These are phyloP conservation scores for Singerocomus inundabilis DNA, from an alignment of 1,284 basidiomycete genomes.

Conservation along the genomic window DNA sequence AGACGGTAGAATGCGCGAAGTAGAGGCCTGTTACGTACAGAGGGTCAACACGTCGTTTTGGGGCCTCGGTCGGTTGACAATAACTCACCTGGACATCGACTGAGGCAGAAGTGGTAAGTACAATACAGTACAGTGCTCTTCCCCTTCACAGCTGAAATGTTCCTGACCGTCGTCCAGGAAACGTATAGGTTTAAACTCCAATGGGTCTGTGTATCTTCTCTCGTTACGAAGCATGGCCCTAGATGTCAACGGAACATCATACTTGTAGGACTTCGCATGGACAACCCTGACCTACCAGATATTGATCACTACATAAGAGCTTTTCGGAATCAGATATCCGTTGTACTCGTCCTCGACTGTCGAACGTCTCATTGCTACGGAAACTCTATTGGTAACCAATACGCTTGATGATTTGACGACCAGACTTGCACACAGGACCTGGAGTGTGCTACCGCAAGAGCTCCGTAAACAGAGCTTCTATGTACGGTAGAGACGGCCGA, in stretches of 20 bases:
- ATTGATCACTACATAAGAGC: constrained; percentile 19
- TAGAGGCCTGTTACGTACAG: constrained; percentile 13
- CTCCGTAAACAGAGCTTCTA: constrained; percentile 40
- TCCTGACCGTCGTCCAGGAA: constrained; percentile 47
- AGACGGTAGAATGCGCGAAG: constrained; percentile 17
- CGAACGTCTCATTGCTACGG: constrained; percentile 42
- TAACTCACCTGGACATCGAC: constrained; percentile 15
- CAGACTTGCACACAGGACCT: constrained; percentile 41
- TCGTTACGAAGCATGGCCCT: constrained; percentile 21
- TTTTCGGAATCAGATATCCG: constrained; percentile 22
- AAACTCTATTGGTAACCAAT: neutral
- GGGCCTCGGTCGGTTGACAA: no score
- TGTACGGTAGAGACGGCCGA: constrained; percentile 27
- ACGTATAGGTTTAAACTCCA: constrained; percentile 23
- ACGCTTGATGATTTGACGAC: neutral
- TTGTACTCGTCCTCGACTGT: constrained; percentile 43
- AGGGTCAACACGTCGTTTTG: neutral
- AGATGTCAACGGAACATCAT: neutral
- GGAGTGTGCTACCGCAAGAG: constrained; percentile 59
- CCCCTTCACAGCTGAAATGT: neutral
- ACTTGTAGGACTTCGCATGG: no score
- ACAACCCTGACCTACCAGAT: constrained; percentile 15
- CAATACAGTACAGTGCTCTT: no score
- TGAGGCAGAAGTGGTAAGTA: neutral
- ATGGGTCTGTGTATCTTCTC: constrained; percentile 11